Evolutionary conservation across 2,329 filamentous ascomycete genomes (phyloP).

Genomic region (Alternaria atra): DNA sequence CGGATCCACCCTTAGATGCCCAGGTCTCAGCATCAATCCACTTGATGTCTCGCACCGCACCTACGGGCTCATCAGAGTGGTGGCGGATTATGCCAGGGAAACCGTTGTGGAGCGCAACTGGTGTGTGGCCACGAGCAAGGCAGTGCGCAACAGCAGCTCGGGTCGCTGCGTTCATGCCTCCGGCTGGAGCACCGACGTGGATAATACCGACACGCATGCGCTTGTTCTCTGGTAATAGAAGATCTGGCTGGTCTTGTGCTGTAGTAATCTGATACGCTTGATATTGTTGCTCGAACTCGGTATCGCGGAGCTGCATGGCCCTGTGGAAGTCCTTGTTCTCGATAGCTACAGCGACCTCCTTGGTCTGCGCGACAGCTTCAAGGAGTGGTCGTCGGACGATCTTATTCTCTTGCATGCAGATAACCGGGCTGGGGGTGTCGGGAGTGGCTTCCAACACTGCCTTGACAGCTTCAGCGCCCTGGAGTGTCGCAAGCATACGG

Average conservation of each 20-base stretch:
- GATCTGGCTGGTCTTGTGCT: constrained; percentile 75
- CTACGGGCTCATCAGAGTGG: constrained; percentile 81
- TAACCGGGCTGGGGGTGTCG: constrained; percentile 90
- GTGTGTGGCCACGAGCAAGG: constrained; percentile 87
- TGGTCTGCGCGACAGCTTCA: constrained; percentile 85
- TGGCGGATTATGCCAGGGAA: constrained; percentile 94
- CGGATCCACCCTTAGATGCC: constrained; percentile 95
- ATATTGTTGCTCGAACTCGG: constrained; percentile 94
- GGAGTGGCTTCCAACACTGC: constrained; percentile 65
- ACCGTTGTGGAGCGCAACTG: constrained; percentile 93
- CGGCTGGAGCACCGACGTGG: constrained; percentile 94
- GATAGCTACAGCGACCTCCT: constrained; percentile 84
- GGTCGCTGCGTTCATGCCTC: constrained; percentile 97
- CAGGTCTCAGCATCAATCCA: constrained; percentile 96
- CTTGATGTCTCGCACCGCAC: constrained; percentile 83
- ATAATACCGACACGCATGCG: constrained; percentile 94
- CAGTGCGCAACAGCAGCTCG: constrained; percentile 94
- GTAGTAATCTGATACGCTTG: constrained; percentile 91
- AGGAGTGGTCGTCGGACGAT: constrained; percentile 90
- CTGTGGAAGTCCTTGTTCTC: constrained; percentile 83
- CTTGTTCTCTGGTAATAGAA: constrained; percentile 76
- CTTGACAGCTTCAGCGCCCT: constrained; percentile 61
- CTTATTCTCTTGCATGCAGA: constrained; percentile 97
- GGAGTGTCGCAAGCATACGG: constrained; percentile 88
- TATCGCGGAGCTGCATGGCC: constrained; percentile 88